Base-by-base conservation (phyloP, 305 asterid genomes). In the Andrographis paniculata region DNA sequence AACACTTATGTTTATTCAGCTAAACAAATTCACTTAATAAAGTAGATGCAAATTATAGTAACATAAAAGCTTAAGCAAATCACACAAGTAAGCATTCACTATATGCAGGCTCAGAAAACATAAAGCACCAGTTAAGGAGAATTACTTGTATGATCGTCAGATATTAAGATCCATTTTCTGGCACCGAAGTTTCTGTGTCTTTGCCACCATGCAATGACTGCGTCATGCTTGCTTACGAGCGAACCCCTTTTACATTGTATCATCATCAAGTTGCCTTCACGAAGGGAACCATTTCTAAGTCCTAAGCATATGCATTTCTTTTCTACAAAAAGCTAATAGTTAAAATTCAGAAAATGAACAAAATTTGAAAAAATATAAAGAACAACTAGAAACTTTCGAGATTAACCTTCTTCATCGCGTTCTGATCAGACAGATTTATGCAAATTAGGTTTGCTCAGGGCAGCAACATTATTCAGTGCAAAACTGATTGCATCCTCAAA, bases 341-440 rank as follows among this genome's bases (percentile, higher is more conserved):
- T n/a, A n/a, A n/a, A n/a, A n/a, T n/a, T n/a, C n/a, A n/a, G 18
- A 43, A 8, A 8, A 11, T 33, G 4, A 33, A 8, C 39, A 33
- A 3, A 33, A 33, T 12, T 4, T 9, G 17, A 12, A 3, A 2
- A 13, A 37, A 12, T 12, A 37, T 4, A 13, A 13, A 37, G 4
- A 13, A 37, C 14, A 6, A 12, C 13, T 8, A n/a, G 13, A 37
- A 37, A 37, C 35, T 23, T 17, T 12, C 5, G 18, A 57, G 60
- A 62, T 44, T 14, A 20, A 67, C 81, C 87, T 66, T 70, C 75
- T 38, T 64, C 78, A 46, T 66, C 78, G 58, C 71, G 75, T 54
- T 68, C 75, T 87, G 96, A 50, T 87, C 96, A 33, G 95, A 91
- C 39, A 94, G 80, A 19, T 89, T 80, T 95, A 95, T 86, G 51